Evolutionary conservation across 495 filamentous ascomycete genomes (phyloP).

Genomic region (Aspergillus hancockii): DNA sequence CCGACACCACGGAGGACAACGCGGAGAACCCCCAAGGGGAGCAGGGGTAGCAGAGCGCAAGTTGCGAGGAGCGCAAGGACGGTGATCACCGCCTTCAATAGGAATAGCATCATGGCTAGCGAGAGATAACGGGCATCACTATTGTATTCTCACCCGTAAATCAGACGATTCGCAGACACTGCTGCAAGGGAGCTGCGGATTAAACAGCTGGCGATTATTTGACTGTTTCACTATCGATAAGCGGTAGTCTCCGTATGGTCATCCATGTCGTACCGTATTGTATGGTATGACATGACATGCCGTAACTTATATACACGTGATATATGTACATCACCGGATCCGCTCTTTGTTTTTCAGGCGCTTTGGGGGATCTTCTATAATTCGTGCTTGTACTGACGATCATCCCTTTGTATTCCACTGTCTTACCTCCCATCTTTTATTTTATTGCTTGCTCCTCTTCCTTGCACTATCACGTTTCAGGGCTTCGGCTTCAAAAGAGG

Average conservation of each 20-base stretch:
- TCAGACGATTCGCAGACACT: background rate
- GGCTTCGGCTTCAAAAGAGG: background rate
- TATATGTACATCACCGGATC: background rate
- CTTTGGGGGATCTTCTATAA: too few species aligned
- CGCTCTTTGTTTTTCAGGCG: background rate
- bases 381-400: too few species aligned
- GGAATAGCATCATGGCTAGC: conserved; percentile 37
- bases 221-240: conserved; percentile 20
- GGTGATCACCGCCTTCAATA: conserved; percentile 35
- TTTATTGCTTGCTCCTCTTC: conserved; percentile 1
- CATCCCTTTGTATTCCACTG: too few species aligned
- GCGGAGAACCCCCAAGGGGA: conserved; percentile 36
- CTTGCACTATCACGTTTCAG: conserved; percentile 2
- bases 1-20: conserved; percentile 52
- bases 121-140: conserved; percentile 10
- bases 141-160: conserved; percentile 11
- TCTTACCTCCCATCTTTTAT: background rate
- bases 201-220: conserved; percentile 9
- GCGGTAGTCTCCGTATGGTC: background rate
- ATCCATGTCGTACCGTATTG: background rate
- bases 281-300: conserved; percentile 7
- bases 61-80: conserved; percentile 37
- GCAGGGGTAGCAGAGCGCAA: conserved; percentile 39
- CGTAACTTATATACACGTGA: background rate
- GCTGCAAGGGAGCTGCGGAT: conserved; percentile 4